Evolutionary conservation across 1,139 yeast species (phyloP).

Genomic region (Yamadazyma oceani): DNA sequence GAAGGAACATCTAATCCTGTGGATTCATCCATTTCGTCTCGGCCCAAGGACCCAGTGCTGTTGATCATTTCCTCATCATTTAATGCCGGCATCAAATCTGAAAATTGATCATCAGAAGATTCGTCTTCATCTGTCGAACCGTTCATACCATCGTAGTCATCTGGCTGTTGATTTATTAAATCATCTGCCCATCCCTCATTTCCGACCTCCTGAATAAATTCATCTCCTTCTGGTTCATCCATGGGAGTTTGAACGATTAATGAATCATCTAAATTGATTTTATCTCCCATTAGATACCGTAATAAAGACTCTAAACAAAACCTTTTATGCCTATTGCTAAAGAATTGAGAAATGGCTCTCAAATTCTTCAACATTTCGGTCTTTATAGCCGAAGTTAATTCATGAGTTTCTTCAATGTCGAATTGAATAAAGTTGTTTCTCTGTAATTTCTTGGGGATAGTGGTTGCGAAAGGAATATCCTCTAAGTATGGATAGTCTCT

Average conservation of each 20-base stretch:
- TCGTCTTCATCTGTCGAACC: constrained; percentile 21
- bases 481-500: constrained; percentile 62
- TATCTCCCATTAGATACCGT: constrained; percentile 79
- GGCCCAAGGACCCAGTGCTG: constrained; percentile 17
- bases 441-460: constrained; percentile 21
- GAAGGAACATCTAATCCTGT: constrained; percentile 14
- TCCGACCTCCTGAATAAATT: constrained; percentile 33
- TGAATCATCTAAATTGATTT: constrained; percentile 50
- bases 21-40: constrained; percentile 18
- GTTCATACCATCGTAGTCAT: constrained; percentile 31
- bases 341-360: constrained; percentile 55
- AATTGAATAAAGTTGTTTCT: constrained; percentile 40
- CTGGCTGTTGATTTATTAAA: constrained; percentile 40
- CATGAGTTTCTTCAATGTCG: constrained; percentile 76
- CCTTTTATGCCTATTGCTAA: constrained; percentile 52
- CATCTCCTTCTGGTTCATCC: constrained; percentile 20
- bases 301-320: constrained; percentile 83
- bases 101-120: constrained; percentile 26
- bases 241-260: constrained; percentile 26
- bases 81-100: constrained; percentile 33
- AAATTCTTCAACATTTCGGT: constrained; percentile 52
- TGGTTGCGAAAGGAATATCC: constrained; percentile 35
- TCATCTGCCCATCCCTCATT: constrained; percentile 49
- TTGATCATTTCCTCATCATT: constrained; percentile 28
- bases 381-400: constrained; percentile 48